A percentile compares a stretch with the other conserved stretches of the same genome.
Conservation (phyloP, 2,329 filamentous ascomycete species). For the Diaporthe helianthi region DNA sequence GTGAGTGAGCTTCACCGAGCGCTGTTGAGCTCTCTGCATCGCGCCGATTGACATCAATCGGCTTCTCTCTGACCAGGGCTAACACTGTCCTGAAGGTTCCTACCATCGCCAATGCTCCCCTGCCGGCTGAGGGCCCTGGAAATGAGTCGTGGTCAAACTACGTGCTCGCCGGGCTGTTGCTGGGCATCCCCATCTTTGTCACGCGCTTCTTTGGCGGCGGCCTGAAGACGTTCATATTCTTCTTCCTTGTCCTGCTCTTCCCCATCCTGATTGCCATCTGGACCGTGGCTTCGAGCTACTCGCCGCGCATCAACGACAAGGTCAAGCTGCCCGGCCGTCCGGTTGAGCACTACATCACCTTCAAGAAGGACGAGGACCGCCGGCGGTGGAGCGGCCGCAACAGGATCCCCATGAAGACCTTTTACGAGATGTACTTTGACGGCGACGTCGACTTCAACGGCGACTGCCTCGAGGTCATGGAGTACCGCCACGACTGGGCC, state of each 20-base stretch:
- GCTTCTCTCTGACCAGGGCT: slow-evolving; percentile 3
- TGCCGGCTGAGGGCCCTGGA: slow-evolving; percentile 87
- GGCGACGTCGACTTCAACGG: slow-evolving; percentile 95
- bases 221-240: slow-evolving; percentile 85
- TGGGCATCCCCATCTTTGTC: slow-evolving; percentile 77
- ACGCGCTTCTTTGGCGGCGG: slow-evolving; percentile 85
- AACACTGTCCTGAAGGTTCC: slow-evolving; percentile 65
- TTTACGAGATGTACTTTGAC: slow-evolving; percentile 97
- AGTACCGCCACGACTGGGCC: slow-evolving; percentile 96
- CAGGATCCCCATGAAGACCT: slow-evolving; percentile 90
- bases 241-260: slow-evolving; percentile 77
- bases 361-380: slow-evolving; percentile 68
- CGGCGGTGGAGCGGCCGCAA: slow-evolving; percentile 76
- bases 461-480: slow-evolving; percentile 84
- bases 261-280: slow-evolving; percentile 86
- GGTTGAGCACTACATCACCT: slow-evolving; percentile 88
- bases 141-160: slow-evolving; percentile 87
- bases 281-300: slow-evolving; percentile 78
- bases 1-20: slow-evolving; percentile 52
- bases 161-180: slow-evolving; percentile 73
- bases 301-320: slow-evolving; percentile 92
- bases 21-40: background rate
- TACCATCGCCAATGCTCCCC: slow-evolving; percentile 89
- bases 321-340: slow-evolving; percentile 83
- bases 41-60: background rate